Percentiles rank a stretch among this genome's conserved stretches.
These are phyloP conservation scores for Boletus tylopilopsis DNA, from an alignment of 768 basidiomycete genomes.

Conservation along the genomic window DNA sequence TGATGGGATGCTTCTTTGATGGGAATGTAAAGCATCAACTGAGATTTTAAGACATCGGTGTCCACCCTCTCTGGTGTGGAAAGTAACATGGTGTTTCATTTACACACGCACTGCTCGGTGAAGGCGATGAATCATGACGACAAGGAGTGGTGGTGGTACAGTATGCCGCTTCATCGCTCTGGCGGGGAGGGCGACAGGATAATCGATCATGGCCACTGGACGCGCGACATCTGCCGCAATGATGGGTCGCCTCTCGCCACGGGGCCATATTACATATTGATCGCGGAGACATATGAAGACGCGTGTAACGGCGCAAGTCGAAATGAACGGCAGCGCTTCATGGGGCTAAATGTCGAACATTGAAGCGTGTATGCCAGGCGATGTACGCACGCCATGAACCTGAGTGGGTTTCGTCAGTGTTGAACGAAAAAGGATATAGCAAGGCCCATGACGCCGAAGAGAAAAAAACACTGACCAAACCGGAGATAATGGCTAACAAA, in stretches of 20 bases:
- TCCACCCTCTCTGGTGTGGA: conserved; percentile 13
- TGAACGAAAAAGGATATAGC: conserved; percentile 20
- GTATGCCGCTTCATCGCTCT: conserved; percentile 23
- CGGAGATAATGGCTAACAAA: conserved; percentile 9
- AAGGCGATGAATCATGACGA: conserved; percentile 29
- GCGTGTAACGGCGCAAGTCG: conserved; percentile 25
- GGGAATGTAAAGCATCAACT: conserved; percentile 11
- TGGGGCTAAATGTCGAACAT: conserved; percentile 11
- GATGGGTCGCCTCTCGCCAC: conserved; percentile 21
- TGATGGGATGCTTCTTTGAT: conserved; percentile 20
- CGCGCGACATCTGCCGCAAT: conserved; percentile 20
- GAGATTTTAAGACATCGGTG: conserved; percentile 20
- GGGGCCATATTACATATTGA: conserved; percentile 28
- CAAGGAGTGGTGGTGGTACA: conserved; percentile 14
- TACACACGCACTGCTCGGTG: conserved; percentile 16
- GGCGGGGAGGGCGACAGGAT: conserved; percentile 19
- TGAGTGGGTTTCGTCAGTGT: conserved; percentile 15
- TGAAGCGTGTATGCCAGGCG: conserved; percentile 25
- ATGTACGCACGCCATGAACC: conserved; percentile 17
- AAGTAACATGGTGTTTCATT: conserved; percentile 20
- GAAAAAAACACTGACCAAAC: neutral
- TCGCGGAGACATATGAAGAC: conserved; percentile 20
- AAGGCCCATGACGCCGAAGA: conserved; percentile 15
- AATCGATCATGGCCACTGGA: conserved; percentile 15
- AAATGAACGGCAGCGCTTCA: conserved; percentile 13